Evolutionary conservation across 2,329 filamentous ascomycete genomes (phyloP), one percentile per base, ranked within the genome.

Genomic region (Pseudophaeomoniella oleicola): DNA sequence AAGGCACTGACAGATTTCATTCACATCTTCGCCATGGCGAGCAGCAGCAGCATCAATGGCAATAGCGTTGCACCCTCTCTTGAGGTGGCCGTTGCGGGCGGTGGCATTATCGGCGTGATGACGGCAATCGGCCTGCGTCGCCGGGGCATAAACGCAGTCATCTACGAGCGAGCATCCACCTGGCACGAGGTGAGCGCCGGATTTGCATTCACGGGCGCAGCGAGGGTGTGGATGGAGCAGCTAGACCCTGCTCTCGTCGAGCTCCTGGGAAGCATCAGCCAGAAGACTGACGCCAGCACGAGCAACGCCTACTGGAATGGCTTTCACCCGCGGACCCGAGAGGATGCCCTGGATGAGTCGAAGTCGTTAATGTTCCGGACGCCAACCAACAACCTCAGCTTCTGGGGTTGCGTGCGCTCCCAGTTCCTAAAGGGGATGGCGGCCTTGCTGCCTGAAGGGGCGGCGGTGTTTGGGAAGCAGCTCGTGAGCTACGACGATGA

Each of bases 101-200:
- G 43, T 19, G 53, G 53, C 34, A 48, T 53, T 5, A 47, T 49
- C 32, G 53, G 53, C 14, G 19, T 47, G 2, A 34, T 45, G 3
- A 42, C 50, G 1, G 46, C 52, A 13, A 34, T 52, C 1, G 53
- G 52, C 11, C 42, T 55, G 2, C 27, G 47, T 3, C 19, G 27
- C 2, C 41, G 63, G 12, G 71, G 71, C 35, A 69, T 72, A 49
- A 51, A 56, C 3, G 67, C 72, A 2, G 78, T 71, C 14, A 68
- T 82, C 42, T 81, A 81, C 48, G 78, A 80, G 50, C 69, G 69
- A 27, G 64, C 67, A 44, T 16, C 10, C 13, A 15, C 12, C 35
- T 37, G 13, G 3, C 19, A 3, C 6, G 35, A 37, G 9, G 16
- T 4, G n/a, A 18, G 35, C 4, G 35, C 22, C 22, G 35, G 4